Conservation (phyloP, 495 filamentous ascomycete species). For the Penicillium paradoxum region DNA sequence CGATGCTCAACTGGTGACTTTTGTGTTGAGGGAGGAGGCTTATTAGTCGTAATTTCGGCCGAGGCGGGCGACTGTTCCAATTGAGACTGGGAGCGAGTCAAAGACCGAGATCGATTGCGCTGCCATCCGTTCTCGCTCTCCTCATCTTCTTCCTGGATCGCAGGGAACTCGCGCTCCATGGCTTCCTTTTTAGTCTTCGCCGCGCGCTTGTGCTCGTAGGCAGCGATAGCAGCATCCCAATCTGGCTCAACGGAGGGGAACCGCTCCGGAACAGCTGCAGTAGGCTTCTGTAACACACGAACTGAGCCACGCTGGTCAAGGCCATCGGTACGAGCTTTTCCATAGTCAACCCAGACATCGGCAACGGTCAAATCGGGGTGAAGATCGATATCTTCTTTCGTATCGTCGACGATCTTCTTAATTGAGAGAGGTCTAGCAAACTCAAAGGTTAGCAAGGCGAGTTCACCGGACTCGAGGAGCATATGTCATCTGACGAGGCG, state of each 20-base stretch:
- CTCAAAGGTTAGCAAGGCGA: conserved; percentile 1
- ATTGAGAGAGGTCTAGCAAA: conserved; percentile 31
- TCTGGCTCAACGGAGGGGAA: conserved; percentile 34
- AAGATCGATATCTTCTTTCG: conserved; percentile 29
- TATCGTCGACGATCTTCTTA: conserved; percentile 36
- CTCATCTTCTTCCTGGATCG: conserved; percentile 14
- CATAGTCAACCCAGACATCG: conserved; percentile 37
- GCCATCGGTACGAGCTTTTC: conserved; percentile 29
- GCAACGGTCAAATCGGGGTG: conserved; percentile 33
- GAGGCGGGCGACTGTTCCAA: background rate
- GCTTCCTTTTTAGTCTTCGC: conserved; percentile 10
- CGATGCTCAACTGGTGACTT: background rate
- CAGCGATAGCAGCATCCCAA: conserved; percentile 20
- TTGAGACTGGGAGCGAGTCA: background rate
- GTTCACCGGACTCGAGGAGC: background rate
- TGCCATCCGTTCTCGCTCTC: background rate
- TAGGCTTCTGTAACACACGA: conserved; percentile 30
- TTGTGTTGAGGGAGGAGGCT: background rate
- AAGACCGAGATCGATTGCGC: background rate
- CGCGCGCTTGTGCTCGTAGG: conserved; percentile 8
- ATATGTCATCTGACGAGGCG: background rate
- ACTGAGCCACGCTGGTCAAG: conserved; percentile 35
- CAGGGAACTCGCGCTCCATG: background rate
- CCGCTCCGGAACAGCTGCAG: conserved; percentile 17
- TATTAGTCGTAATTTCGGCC: background rate